phyloP scores from a whole-genome alignment of 1,284 basidiomycete species.

The Sporisorium graminicola region DNA sequence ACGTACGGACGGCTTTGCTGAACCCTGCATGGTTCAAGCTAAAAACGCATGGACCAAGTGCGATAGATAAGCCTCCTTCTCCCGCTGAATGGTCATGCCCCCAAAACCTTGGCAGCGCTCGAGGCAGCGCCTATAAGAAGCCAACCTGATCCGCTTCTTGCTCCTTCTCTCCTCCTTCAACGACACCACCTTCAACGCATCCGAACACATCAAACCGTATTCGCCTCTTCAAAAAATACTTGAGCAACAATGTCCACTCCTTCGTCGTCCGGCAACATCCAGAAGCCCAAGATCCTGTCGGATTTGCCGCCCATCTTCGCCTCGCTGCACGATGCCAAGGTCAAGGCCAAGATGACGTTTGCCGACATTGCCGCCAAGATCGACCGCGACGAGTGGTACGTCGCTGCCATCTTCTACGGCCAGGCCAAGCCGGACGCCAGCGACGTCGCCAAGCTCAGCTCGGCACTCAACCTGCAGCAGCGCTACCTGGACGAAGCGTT shows the following conservation, averaged over 20 bases:
- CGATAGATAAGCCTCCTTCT: not conserved
- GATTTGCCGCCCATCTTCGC: conserved; percentile 52
- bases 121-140: not conserved
- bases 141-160: not conserved
- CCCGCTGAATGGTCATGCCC: not conserved
- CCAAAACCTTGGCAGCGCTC: not conserved
- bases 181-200: no score
- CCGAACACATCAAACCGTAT: not conserved
- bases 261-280: conserved; percentile 24
- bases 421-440: conserved; percentile 60
- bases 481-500: conserved; percentile 46
- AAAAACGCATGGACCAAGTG: not conserved
- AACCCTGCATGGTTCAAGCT: not conserved
- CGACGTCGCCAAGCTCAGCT: conserved; percentile 50
- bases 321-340: conserved; percentile 57
- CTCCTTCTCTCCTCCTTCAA: not conserved
- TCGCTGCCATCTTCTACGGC: conserved; percentile 64
- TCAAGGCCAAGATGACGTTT: conserved; percentile 49
- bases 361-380: conserved; percentile 55
- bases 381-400: conserved; percentile 59
- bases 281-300: conserved; percentile 49
- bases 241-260: conserved; percentile 19
- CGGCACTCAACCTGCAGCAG: conserved; percentile 42
- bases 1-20: no score
- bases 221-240: not conserved